Evolutionary conservation across 805 yeast species (phyloP).

Genomic region (Kodamaea fukazawae): DNA sequence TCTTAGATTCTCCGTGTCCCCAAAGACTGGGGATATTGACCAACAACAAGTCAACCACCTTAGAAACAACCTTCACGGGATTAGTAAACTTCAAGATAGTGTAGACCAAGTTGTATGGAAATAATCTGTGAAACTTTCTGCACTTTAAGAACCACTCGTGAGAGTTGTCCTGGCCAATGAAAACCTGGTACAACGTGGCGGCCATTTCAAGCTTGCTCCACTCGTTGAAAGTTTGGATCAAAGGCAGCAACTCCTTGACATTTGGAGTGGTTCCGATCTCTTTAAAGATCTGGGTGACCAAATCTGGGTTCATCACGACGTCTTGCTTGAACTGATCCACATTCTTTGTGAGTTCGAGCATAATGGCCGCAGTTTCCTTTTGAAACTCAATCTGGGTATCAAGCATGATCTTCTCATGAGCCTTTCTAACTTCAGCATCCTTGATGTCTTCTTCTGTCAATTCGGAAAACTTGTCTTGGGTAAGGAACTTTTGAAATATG

Average conservation of each 20-base stretch:
- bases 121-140: constrained; percentile 65
- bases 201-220: constrained; percentile 84
- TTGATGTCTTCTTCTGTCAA: constrained; percentile 42
- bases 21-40: constrained; percentile 40
- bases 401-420: constrained; percentile 57
- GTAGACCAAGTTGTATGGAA: constrained; percentile 78
- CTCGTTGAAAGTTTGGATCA: constrained; percentile 67
- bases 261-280: constrained; percentile 59
- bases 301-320: constrained; percentile 48
- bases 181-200: constrained; percentile 75
- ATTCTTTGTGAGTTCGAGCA: constrained; percentile 51
- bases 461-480: constrained; percentile 28
- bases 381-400: constrained; percentile 71
- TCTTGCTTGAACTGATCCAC: constrained; percentile 59
- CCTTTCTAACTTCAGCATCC: constrained; percentile 59
- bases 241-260: constrained; percentile 60
- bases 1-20: constrained; percentile 22
- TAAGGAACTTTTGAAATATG: constrained; percentile 53
- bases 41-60: constrained; percentile 75
- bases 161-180: constrained; percentile 78
- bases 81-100: constrained; percentile 80
- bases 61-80: constrained; percentile 80
- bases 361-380: constrained; percentile 58
- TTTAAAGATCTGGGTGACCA: constrained; percentile 57
- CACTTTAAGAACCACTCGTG: constrained; percentile 71